phyloP scores from a whole-genome alignment of 148 eudicot species.

The Dysphania ambrosioides region DNA sequence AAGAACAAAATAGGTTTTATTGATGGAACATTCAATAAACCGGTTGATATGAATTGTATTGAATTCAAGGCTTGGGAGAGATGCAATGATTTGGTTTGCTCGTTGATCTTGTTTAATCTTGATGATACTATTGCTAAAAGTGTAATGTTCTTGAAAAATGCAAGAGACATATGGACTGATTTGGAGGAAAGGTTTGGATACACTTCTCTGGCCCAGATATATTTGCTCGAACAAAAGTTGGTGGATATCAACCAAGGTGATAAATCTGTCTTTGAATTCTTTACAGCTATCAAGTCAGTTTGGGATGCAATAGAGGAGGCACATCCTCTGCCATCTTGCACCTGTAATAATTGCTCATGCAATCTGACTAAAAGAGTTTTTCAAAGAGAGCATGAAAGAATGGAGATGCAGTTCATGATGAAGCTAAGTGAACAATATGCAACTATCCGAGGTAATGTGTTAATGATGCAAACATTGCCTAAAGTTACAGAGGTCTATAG shows the following conservation, averaged over 20 bases:
- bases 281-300: not conserved
- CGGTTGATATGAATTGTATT: not conserved
- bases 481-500: too few relatives aligned
- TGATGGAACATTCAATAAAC: not conserved
- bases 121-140: not conserved
- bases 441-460: too few relatives aligned
- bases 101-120: too few relatives aligned
- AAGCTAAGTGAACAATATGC: not conserved
- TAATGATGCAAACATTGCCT: not conserved
- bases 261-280: not conserved
- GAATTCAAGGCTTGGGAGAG: not conserved
- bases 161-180: not conserved
- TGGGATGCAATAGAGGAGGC: not conserved
- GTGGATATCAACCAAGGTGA: not conserved
- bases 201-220: not conserved
- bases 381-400: not conserved
- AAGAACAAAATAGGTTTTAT: not conserved
- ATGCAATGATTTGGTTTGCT: not conserved
- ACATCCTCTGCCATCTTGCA: not conserved
- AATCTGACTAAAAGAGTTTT: not conserved
- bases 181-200: not conserved
- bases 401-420: not conserved
- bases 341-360: rapidly evolving
- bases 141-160: too few relatives aligned
- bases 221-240: too few relatives aligned